phyloP scores from a whole-genome alignment of 169 alveolate genomes.

The Eimeria tenella region DNA sequence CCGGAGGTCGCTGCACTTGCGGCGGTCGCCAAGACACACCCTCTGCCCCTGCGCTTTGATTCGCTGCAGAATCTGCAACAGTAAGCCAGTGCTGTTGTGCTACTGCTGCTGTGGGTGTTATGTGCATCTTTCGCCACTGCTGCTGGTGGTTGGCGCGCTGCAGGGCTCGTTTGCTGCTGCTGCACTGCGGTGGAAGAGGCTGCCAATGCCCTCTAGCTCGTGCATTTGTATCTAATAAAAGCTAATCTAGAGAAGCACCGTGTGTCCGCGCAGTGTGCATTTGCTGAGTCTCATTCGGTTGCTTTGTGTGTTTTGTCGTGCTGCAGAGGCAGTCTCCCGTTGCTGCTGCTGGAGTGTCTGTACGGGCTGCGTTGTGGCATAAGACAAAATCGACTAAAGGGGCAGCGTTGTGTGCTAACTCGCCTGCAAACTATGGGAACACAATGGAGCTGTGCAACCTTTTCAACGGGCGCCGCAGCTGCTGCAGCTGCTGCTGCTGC shows the following conservation, averaged over 20 bases:
- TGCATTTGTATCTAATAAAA: too few species aligned
- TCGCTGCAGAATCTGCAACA: slow-evolving; percentile 5
- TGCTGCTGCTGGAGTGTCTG: slow-evolving; percentile 37
- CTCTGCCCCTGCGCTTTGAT: slow-evolving; percentile 8
- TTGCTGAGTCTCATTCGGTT: too few species aligned
- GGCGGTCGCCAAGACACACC: neutral
- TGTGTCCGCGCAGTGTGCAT: too few species aligned
- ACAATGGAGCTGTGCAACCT: neutral
- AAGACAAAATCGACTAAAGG: slow-evolving; percentile 5
- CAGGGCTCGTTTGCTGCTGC: too few species aligned
- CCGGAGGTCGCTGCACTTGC: slow-evolving; percentile 2
- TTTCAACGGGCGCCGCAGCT: neutral
- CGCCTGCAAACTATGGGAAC: neutral
- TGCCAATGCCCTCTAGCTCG: too few species aligned
- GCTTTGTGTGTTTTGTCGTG: neutral
- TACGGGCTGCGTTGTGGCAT: slow-evolving; percentile 2
- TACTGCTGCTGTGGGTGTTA: neutral
- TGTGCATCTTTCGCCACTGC: too few species aligned
- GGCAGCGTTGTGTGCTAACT: slow-evolving; percentile 8
- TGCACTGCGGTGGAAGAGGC: too few species aligned
- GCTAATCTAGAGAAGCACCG: too few species aligned
- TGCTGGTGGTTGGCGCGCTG: too few species aligned
- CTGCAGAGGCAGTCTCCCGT: slow-evolving; percentile 18
- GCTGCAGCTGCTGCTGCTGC: neutral
- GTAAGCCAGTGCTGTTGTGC: neutral